These are phyloP conservation scores for Colletotrichum somersetense DNA, from an alignment of 2,329 filamentous ascomycete species.

Conservation along the genomic window DNA sequence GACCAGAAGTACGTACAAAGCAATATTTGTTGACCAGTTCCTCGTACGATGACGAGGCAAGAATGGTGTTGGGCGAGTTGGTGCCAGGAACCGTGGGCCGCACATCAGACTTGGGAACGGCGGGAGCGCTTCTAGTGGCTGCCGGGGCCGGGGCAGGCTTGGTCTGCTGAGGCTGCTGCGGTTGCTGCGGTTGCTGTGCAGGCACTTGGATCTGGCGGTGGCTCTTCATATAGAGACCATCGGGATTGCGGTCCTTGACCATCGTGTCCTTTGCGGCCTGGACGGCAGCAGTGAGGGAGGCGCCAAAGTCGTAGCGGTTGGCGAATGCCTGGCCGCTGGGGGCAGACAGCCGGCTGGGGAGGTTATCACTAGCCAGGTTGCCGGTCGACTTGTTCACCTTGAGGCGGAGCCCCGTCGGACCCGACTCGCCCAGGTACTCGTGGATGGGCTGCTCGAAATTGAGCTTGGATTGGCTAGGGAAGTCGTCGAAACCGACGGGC, in stretches of 20 bases:
- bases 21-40: constrained; percentile 99
- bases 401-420: constrained; percentile 71
- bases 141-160: constrained; percentile 20
- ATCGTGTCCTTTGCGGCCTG: constrained; percentile 76
- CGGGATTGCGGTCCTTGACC: constrained; percentile 62
- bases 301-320: constrained; percentile 94
- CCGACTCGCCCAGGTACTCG: constrained; percentile 74
- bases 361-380: constrained; percentile 73
- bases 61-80: constrained; percentile 66
- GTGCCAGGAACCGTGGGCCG: constrained; percentile 54
- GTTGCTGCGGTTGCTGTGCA: constrained; percentile 35
- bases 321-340: constrained; percentile 83
- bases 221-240: constrained; percentile 69
- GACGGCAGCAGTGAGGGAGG: constrained; percentile 88
- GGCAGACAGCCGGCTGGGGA: constrained; percentile 63
- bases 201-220: constrained; percentile 55
- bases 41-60: constrained; percentile 92
- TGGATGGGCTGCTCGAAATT: constrained; percentile 71
- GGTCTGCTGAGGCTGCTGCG: constrained; percentile 38
- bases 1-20: constrained; percentile 86
- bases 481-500: constrained; percentile 76
- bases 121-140: constrained; percentile 29
- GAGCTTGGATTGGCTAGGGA: constrained; percentile 71
- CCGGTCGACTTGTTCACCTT: constrained; percentile 76
- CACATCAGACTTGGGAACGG: constrained; percentile 27